Base-by-base conservation (phyloP, 2,329 filamentous ascomycete genomes). In the Rhinocladiella mackenziei region DNA sequence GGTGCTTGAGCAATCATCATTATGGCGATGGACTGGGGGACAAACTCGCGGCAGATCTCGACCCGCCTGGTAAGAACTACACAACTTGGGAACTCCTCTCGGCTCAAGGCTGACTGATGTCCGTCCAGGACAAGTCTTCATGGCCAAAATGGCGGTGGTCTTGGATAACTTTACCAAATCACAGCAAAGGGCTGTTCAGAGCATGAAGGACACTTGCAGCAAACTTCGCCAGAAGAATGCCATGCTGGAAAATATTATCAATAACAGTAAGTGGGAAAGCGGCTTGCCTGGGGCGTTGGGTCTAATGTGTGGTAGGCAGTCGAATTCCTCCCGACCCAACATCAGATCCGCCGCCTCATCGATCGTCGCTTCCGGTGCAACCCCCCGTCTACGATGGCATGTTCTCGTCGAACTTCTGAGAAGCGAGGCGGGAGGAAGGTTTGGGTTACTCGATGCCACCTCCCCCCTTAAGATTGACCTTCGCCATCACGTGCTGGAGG, bases 161-260 rank as follows among this genome's bases (percentile, higher is more conserved):
- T 29, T 51, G 13, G 42, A 51, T 17, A 48, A 48, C 17, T 51
- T 48, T 29, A 38, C 45, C 7, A 48, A 35, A n/a, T 41, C 49
- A 8, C 41, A 51, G 34, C 44, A 51, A 41, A 28, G 44, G 18
- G 45, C 49, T 34, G 33, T 51, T 11, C 49, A 51, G 19, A 43
- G 43, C 22, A 48, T 51, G 45, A 41, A 36, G 31, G 44, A 48
- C 13, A 44, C 34, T 1, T 50, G 48, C 28, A 46, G 43, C 20
- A 50, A 43, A 14, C 28, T 50, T 1, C 39, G 43, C 31, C 44
- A 46, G 18, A 50, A 47, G 35, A 50, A 50, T 39, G 38, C 39
- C 14, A 26, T 38, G n/a, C 17, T 46, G 19, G 43, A 47, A 34
- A 18, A 30, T 19, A 14, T 47, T 9, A 23, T 50, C 9, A 46